Evolutionary conservation across 805 yeast species (phyloP).

Genomic region (Saccharomycopsis synnaedendra): DNA sequence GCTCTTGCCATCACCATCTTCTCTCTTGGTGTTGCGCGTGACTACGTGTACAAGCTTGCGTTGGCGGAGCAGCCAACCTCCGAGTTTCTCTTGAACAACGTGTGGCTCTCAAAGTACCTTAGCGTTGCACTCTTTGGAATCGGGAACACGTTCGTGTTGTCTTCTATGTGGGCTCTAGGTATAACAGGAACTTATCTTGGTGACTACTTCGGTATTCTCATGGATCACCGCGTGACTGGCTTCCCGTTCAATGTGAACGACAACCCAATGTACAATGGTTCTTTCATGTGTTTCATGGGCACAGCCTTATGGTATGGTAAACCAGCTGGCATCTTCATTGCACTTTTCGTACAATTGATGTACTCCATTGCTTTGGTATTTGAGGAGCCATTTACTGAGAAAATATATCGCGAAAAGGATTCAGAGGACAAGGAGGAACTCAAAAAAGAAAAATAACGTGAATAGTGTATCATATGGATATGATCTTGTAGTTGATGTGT

Average conservation of each 20-base stretch:
- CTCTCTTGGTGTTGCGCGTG: slow-evolving; percentile 75
- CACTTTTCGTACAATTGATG: slow-evolving; percentile 67
- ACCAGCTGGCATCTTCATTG: slow-evolving; percentile 75
- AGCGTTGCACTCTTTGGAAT: slow-evolving; percentile 46
- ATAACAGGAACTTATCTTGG: slow-evolving; percentile 95
- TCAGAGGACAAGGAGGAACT: slow-evolving; percentile 22
- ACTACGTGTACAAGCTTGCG: slow-evolving; percentile 61
- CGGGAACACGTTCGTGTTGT: slow-evolving; percentile 73
- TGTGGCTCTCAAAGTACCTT: slow-evolving; percentile 28
- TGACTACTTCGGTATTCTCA: slow-evolving; percentile 92
- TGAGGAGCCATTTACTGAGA: slow-evolving; percentile 95
- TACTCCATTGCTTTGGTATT: slow-evolving; percentile 74
- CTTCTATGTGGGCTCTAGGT: slow-evolving; percentile 88
- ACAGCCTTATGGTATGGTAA: slow-evolving; percentile 81
- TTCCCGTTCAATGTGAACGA: slow-evolving; percentile 88
- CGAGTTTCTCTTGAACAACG: slow-evolving; percentile 32
- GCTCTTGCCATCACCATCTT: slow-evolving; percentile 74
- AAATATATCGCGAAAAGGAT: slow-evolving; percentile 72
- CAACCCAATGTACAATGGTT: slow-evolving; percentile 97
- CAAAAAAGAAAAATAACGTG: slow-evolving; percentile 4
- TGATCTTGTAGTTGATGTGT: background rate
- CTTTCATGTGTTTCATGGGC: slow-evolving; percentile 81
- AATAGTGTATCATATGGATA: background rate
- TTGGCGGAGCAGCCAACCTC: slow-evolving; percentile 61
- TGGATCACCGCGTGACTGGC: slow-evolving; percentile 78